phyloP scores from a whole-genome alignment of 2,329 filamentous ascomycete genomes.

The Xylariaceae sp. region DNA sequence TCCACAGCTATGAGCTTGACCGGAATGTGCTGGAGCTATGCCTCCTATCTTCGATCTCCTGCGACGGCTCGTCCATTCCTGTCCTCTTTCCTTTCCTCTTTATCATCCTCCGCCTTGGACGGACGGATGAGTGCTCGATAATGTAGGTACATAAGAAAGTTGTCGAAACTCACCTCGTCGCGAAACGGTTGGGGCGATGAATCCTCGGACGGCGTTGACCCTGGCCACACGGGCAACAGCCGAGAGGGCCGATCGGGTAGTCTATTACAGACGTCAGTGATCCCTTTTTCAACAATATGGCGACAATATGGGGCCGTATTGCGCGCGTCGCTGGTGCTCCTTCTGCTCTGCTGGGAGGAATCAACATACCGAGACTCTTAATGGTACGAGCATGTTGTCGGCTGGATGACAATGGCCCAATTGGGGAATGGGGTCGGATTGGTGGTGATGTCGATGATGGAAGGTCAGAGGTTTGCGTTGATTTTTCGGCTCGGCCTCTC shows the following conservation, averaged over 20 bases:
- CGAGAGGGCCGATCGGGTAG: conserved; percentile 57
- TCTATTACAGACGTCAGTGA: conserved; percentile 43
- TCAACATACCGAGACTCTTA: conserved; percentile 63
- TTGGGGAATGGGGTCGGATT: conserved; percentile 44
- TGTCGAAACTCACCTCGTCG: conserved; percentile 60
- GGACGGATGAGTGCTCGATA: neutral
- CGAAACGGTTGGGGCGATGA: conserved; percentile 66
- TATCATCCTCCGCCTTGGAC: neutral
- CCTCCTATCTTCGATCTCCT: too few relatives aligned
- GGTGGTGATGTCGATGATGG: conserved; percentile 26
- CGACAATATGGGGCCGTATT: too few relatives aligned
- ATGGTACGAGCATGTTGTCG: conserved; percentile 61
- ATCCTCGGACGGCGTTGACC: conserved; percentile 57
- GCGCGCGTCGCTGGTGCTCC: too few relatives aligned
- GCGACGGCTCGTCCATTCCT: neutral
- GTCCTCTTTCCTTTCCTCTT: neutral
- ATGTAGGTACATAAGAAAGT: conserved; percentile 33
- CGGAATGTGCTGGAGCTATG: too few relatives aligned
- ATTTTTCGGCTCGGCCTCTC: conserved; percentile 36
- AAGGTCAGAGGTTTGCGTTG: conserved; percentile 32
- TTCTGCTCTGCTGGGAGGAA: too few relatives aligned
- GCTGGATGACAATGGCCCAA: conserved; percentile 54
- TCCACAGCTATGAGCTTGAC: neutral
- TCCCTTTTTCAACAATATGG: too few relatives aligned
- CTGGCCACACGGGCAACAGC: conserved; percentile 57